These are phyloP conservation scores for Suillus alpinus DNA, from an alignment of 768 basidiomycete genomes.

Conservation along the genomic window DNA sequence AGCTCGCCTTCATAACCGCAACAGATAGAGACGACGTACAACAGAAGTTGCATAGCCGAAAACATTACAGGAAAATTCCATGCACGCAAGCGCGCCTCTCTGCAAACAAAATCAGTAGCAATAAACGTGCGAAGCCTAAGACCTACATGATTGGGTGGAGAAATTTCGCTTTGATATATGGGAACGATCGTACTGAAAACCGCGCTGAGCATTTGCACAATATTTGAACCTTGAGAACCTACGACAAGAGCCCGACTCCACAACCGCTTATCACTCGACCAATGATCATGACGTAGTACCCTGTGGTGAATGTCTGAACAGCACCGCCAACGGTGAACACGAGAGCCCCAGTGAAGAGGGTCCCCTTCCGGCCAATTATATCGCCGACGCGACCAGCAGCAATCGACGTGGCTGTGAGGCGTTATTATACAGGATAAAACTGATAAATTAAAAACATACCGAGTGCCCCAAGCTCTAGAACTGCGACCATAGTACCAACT, in stretches of 20 bases:
- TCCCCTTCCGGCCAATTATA: conserved; percentile 78
- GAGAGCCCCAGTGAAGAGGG: conserved; percentile 77
- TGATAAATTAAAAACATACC: conserved; percentile 42
- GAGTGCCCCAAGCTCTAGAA: conserved; percentile 89
- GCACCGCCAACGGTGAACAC: conserved; percentile 86
- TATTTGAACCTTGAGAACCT: conserved; percentile 26
- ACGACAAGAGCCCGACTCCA: conserved; percentile 90
- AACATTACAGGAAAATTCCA: conserved; percentile 94
- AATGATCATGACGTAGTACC: conserved; percentile 77
- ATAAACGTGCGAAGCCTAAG: background rate
- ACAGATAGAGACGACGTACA: conserved; percentile 43
- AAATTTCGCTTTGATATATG: conserved; percentile 94
- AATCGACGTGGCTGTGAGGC: conserved; percentile 71
- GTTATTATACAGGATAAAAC: conserved; percentile 1
- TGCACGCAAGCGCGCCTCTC: conserved; percentile 89
- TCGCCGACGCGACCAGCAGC: conserved; percentile 90
- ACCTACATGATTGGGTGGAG: conserved; percentile 83
- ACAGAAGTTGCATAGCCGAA: conserved; percentile 88
- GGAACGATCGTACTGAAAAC: conserved; percentile 81
- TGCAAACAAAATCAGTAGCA: conserved; percentile 27
- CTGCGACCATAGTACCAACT: conserved; percentile 94
- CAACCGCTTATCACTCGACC: conserved; percentile 84
- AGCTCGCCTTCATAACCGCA: background rate
- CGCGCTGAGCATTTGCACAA: conserved; percentile 3
- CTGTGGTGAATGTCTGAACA: conserved; percentile 78